Percentiles rank a stretch among this genome's conserved stretches.
These are phyloP conservation scores for Tolypocladium endophyticum DNA, from an alignment of 2,329 filamentous ascomycete species.

Conservation along the genomic window DNA sequence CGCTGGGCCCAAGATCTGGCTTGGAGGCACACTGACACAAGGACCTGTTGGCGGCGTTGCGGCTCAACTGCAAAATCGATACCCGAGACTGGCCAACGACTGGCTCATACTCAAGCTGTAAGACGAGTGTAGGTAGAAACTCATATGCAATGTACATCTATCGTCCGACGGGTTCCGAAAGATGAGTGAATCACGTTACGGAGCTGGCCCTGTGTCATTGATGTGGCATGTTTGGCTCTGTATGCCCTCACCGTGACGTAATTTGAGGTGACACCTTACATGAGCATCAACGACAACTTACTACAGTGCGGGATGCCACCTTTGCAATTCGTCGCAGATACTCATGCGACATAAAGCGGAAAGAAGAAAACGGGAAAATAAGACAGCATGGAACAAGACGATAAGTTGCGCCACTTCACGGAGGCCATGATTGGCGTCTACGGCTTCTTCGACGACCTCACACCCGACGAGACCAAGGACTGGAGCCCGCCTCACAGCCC, in stretches of 20 bases:
- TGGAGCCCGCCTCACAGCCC: slow-evolving; percentile 37
- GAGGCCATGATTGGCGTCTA: slow-evolving; percentile 27
- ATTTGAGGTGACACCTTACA: neutral
- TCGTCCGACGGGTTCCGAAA: neutral
- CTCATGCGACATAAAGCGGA: neutral
- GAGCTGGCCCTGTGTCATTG: neutral
- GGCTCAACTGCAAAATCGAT: slow-evolving; percentile 42
- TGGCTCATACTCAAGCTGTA: slow-evolving; percentile 46
- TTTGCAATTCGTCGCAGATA: neutral
- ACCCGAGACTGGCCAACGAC: slow-evolving; percentile 22
- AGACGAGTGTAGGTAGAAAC: neutral
- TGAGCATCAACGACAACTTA: neutral
- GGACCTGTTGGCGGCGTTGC: slow-evolving; percentile 63
- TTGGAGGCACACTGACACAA: slow-evolving; percentile 60
- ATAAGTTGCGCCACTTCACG: slow-evolving; percentile 13
- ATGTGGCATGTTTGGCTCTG: neutral
- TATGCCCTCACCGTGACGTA: neutral
- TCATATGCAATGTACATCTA: neutral
- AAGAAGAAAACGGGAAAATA: neutral
- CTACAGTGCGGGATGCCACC: neutral
- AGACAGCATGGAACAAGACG: neutral
- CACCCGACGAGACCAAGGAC: slow-evolving; percentile 8
- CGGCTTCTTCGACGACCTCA: slow-evolving; percentile 17
- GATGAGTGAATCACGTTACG: neutral
- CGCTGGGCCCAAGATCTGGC: slow-evolving; percentile 71